Evolutionary conservation across 139 green algal species (phyloP).

Genomic region (Chlorella sp.): DNA sequence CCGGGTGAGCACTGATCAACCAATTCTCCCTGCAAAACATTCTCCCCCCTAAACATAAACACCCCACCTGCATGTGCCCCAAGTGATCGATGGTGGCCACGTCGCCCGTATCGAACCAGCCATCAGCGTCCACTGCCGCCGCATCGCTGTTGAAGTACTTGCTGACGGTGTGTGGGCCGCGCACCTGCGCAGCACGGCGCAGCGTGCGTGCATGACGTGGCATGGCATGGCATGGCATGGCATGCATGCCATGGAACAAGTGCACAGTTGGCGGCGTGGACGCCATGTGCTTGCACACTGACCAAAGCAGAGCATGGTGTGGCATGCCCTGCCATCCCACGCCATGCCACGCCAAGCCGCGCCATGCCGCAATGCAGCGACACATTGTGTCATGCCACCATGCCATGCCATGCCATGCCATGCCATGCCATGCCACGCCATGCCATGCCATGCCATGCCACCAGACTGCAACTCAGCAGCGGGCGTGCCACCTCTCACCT

Average conservation of each 20-base stretch:
- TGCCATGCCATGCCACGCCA: no score
- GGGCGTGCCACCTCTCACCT: constrained; percentile 36
- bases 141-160: constrained; percentile 59
- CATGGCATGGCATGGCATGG: not conserved
- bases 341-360: no score
- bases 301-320: no score
- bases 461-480: not conserved
- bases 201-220: not conserved
- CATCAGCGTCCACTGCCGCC: constrained; percentile 29
- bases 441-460: no score
- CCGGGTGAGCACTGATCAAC: no score
- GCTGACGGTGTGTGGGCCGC: constrained; percentile 59
- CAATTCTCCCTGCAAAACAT: no score
- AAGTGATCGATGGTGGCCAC: constrained; percentile 74
- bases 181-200: constrained; percentile 14
- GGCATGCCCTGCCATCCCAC: no score
- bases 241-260: not conserved
- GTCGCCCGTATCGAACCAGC: constrained; percentile 83
- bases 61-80: constrained; percentile 75
- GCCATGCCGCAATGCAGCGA: no score
- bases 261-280: no score
- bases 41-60: no score
- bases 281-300: no score
- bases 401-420: not conserved
- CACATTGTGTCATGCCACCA: not conserved